These are phyloP conservation scores for Tieghemostelium lacteum DNA, from an alignment of 78 protist species.

Conservation along the genomic window DNA sequence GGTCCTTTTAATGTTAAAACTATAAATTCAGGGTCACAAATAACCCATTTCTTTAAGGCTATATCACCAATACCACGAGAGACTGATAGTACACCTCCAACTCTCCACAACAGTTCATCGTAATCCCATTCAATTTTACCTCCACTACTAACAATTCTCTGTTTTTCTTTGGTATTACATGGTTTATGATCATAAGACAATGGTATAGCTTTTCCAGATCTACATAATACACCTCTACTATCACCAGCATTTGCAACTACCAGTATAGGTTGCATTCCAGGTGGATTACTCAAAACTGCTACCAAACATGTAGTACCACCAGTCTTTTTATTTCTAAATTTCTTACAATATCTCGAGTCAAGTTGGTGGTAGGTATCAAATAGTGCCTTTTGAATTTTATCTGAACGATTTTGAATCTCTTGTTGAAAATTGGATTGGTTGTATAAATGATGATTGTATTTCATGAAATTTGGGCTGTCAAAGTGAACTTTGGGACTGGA, in stretches of 20 bases:
- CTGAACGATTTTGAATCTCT: constrained; percentile 59
- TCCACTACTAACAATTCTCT: constrained; percentile 25
- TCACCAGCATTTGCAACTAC: constrained; percentile 76
- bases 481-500: background rate
- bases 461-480: constrained; percentile 14
- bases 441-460: constrained; percentile 15
- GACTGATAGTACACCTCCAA: constrained; percentile 39
- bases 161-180: constrained; percentile 50
- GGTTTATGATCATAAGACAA: constrained; percentile 78
- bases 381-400: constrained; percentile 30
- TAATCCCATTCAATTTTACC: constrained; percentile 66
- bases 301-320: constrained; percentile 57
- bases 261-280: constrained; percentile 29
- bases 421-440: constrained; percentile 39
- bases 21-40: constrained; percentile 61
- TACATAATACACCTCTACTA: constrained; percentile 65
- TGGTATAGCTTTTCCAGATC: constrained; percentile 63
- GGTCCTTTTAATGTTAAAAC: constrained; percentile 50
- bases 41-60: constrained; percentile 68
- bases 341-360: constrained; percentile 43
- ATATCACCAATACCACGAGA: constrained; percentile 77
- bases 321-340: constrained; percentile 44
- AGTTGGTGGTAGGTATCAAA: constrained; percentile 28
- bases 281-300: constrained; percentile 37
- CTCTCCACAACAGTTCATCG: constrained; percentile 56